Percentiles rank a stretch among this genome's conserved stretches.
phyloP scores from a whole-genome alignment of 1,284 basidiomycete genomes.

The Mixia osmundae region DNA sequence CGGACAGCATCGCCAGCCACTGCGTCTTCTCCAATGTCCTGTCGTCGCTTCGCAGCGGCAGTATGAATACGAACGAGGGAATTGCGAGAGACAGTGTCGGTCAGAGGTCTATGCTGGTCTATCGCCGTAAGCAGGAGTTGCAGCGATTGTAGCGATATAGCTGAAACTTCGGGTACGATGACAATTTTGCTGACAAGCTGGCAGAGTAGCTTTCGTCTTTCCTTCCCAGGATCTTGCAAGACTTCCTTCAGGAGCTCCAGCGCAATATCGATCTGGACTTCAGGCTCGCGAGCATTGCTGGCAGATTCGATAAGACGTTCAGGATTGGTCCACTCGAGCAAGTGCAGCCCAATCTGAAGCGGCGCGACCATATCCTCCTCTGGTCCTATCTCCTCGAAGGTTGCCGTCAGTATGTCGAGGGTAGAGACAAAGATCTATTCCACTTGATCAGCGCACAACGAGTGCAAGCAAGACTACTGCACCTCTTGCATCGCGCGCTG shows the following conservation, averaged over 20 bases:
- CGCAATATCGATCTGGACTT: slow-evolving; percentile 55
- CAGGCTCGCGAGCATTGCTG: slow-evolving; percentile 21
- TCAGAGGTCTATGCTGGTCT: slow-evolving; percentile 38
- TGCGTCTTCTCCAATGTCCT: too few relatives aligned
- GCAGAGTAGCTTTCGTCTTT: slow-evolving; percentile 54
- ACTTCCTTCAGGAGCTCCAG: slow-evolving; percentile 41
- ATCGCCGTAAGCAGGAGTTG: slow-evolving; percentile 10
- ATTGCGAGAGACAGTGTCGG: slow-evolving; percentile 44
- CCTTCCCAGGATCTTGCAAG: slow-evolving; percentile 29
- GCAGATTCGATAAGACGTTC: slow-evolving; percentile 16
- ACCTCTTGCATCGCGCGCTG: slow-evolving; percentile 59
- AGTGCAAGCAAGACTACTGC: slow-evolving; percentile 13
- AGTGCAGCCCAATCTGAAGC: slow-evolving; percentile 53
- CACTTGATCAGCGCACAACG: neutral
- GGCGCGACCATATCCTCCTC: slow-evolving; percentile 59
- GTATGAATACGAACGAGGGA: too few relatives aligned
- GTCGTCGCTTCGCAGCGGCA: too few relatives aligned
- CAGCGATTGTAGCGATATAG: slow-evolving; percentile 22
- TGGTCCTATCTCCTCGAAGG: slow-evolving; percentile 46
- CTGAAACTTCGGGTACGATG: slow-evolving; percentile 43
- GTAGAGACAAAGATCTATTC: slow-evolving; percentile 50
- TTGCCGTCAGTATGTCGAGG: slow-evolving; percentile 41
- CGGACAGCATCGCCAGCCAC: too few relatives aligned
- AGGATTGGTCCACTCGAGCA: slow-evolving; percentile 86
- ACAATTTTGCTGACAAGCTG: slow-evolving; percentile 56